phyloP scores from a whole-genome alignment of 2,329 filamentous ascomycete species.

The Hymenoscyphus infarciens region DNA sequence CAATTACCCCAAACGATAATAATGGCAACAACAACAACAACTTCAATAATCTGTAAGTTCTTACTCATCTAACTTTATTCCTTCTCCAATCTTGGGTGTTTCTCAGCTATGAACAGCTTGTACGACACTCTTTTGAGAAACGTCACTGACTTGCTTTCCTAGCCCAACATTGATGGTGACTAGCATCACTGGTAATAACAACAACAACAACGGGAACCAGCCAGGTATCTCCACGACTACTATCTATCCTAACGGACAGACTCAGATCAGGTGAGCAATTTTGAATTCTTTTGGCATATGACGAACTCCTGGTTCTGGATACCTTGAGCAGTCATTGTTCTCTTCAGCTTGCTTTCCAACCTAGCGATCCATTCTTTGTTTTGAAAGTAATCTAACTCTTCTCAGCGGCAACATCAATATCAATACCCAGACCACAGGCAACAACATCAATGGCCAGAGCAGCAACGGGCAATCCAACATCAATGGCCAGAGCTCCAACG shows the following conservation, averaged over 20 bases:
- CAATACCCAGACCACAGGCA: not conserved
- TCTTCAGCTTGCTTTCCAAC: not conserved
- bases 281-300: not conserved
- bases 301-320: not conserved
- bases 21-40: not conserved
- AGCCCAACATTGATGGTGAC: not conserved
- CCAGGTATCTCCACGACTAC: not conserved
- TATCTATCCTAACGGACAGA: conserved; percentile 1
- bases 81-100: not conserved
- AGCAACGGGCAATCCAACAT: not conserved
- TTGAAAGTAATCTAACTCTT: not conserved
- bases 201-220: not conserved
- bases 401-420: not conserved
- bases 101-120: not conserved
- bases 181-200: not conserved
- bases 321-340: not conserved
- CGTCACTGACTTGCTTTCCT: not conserved
- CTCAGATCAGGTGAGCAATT: not conserved
- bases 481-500: not conserved
- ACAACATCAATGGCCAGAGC: not conserved
- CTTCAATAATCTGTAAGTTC: not conserved
- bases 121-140: not conserved
- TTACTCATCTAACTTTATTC: not conserved
- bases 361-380: not conserved
- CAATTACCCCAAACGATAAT: not conserved